Evolutionary conservation across 164 flowering plant genomes (phyloP).

Genomic region (Vitis rupestris): DNA sequence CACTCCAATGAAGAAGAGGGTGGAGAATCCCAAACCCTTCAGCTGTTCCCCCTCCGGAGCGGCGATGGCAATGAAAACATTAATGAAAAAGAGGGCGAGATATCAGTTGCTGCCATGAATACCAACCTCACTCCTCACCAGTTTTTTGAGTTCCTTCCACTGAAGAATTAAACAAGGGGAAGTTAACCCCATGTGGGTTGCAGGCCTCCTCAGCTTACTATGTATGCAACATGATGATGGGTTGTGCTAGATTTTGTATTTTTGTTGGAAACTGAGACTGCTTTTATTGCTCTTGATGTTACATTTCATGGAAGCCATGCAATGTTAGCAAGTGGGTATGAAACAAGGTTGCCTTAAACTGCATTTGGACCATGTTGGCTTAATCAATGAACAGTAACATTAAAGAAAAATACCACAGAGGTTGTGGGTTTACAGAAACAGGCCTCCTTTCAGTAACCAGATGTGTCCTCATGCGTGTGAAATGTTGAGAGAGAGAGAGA

Average conservation of each 20-base stretch:
- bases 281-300: slow-evolving; percentile 19
- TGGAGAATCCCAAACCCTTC: slow-evolving; percentile 54
- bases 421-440: slow-evolving; percentile 11
- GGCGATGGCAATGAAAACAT: not conserved
- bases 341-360: slow-evolving; percentile 30
- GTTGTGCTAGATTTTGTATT: slow-evolving; percentile 14
- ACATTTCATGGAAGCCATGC: slow-evolving; percentile 26
- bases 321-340: slow-evolving; percentile 15
- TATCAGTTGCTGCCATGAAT: slow-evolving; percentile 13
- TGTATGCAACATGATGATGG: slow-evolving; percentile 12
- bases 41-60: slow-evolving; percentile 59
- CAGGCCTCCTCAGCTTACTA: not conserved
- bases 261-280: slow-evolving; percentile 27
- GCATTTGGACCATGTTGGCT: slow-evolving; percentile 38
- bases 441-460: slow-evolving; percentile 18
- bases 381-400: slow-evolving; percentile 11
- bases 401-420: slow-evolving; percentile 8
- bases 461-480: slow-evolving; percentile 7
- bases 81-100: slow-evolving; percentile 15
- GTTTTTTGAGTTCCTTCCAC: slow-evolving; percentile 71
- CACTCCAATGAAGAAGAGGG: not conserved
- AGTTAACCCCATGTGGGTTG: slow-evolving; percentile 1
- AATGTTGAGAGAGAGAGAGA: slow-evolving; percentile 7
- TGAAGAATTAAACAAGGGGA: slow-evolving; percentile 44
- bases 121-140: slow-evolving; percentile 30